These are phyloP conservation scores for Phalaenopsis aphrodite DNA, from an alignment of 106 monocot genomes.

Conservation along the genomic window DNA sequence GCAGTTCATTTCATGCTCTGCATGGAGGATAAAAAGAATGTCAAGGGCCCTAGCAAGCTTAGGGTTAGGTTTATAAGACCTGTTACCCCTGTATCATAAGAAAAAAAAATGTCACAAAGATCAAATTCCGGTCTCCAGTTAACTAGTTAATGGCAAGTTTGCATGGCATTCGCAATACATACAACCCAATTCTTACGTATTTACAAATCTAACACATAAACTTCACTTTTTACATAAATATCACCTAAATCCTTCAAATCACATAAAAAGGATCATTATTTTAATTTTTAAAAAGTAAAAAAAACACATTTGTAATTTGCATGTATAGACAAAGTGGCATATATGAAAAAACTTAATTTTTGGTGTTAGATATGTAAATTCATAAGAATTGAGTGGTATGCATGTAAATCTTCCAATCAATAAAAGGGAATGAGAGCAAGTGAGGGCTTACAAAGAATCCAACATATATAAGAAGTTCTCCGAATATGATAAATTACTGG, in stretches of 20 bases:
- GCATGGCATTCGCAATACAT: not conserved
- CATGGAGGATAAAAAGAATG: constrained; percentile 88
- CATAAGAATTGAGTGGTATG: no score
- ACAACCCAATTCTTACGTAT: no score
- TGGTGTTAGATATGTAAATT: no score
- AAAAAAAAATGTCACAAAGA: constrained; percentile 4
- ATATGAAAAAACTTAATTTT: no score
- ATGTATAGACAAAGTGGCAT: no score
- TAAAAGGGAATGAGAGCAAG: not conserved
- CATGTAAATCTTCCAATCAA: not conserved
- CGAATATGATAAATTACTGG: constrained; percentile 78
- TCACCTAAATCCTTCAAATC: no score
- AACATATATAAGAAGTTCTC: constrained; percentile 96
- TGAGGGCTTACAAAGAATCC: constrained; percentile 77
- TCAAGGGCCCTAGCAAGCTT: constrained; percentile 74
- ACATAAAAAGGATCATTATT: no score
- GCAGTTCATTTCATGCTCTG: constrained; percentile 98
- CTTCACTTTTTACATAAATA: no score
- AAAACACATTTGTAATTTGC: no score
- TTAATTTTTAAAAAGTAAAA: no score
- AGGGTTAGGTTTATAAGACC: constrained; percentile 76
- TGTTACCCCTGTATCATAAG: constrained; percentile 49
- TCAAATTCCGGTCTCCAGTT: not conserved
- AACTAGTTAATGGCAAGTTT: not conserved
- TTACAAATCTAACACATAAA: no score